Conservation (phyloP, 306 rosid genomes). For the Prunus fruticosa region DNA sequence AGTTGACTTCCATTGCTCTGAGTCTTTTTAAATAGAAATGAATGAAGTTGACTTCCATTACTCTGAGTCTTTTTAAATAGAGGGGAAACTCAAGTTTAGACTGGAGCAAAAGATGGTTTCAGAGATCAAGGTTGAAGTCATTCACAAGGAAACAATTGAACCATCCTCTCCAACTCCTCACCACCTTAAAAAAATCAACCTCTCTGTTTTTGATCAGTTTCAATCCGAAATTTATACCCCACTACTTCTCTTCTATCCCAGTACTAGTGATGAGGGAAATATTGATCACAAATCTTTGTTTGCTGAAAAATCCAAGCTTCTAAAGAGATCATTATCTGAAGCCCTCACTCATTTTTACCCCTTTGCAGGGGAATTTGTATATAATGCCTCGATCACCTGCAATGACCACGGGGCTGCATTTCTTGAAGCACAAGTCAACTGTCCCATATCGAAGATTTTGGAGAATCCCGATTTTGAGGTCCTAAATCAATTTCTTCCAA, state of each 20-base stretch:
- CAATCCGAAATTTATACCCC: neutral
- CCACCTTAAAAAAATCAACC: neutral
- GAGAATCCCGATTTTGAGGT: conserved; percentile 2
- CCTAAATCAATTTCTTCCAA: conserved; percentile 25
- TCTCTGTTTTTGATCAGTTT: conserved; percentile 25
- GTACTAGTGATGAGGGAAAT: neutral
- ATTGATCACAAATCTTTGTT: neutral
- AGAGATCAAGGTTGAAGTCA: conserved; percentile 14
- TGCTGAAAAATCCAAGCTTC: conserved; percentile 15
- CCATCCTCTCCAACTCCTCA: conserved; percentile 33
- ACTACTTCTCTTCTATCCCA: conserved; percentile 12
- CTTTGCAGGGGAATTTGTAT: conserved; percentile 43
- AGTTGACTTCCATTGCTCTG: too few species aligned
- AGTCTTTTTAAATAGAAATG: too few species aligned
- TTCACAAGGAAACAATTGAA: conserved; percentile 9
- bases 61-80: too few species aligned
- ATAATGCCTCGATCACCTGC: conserved; percentile 32
- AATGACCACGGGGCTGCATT: conserved; percentile 43
- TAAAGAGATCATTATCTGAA: conserved; percentile 45
- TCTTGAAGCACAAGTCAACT: conserved; percentile 30
- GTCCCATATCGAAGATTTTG: conserved; percentile 15
- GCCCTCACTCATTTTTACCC: conserved; percentile 24
- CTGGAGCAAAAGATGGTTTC: conserved; percentile 11
- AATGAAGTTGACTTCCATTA: too few species aligned
- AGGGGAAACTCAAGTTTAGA: neutral